Conservation (phyloP, 169 alveolate genomes). For the Eimeria maxima region DNA sequence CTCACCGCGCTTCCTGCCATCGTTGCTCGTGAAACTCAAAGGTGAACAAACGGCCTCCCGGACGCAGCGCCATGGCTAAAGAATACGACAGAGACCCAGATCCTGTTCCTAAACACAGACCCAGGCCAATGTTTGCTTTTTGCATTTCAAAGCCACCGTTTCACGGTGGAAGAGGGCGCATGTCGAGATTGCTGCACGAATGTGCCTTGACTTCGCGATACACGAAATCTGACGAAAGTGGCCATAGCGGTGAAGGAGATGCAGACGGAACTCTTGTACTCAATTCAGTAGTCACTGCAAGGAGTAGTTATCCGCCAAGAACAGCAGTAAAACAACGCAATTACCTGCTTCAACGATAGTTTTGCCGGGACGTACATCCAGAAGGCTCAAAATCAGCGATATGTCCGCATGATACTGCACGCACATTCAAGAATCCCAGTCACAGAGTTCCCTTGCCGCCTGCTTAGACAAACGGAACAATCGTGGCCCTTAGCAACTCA, state of each 20-base stretch:
- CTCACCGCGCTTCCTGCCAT: conserved; percentile 88
- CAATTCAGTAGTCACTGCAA: neutral
- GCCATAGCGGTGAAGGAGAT: neutral
- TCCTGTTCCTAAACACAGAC: conserved; percentile 87
- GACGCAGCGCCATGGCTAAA: conserved; percentile 87
- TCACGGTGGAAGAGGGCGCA: neutral
- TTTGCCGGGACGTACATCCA: conserved; percentile 90
- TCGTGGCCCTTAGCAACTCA: conserved; percentile 80
- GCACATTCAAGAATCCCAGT: neutral
- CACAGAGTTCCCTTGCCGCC: neutral
- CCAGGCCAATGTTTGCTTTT: too few species aligned
- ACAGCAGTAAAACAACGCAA: neutral
- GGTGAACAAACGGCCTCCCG: conserved; percentile 90
- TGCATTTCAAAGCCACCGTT: neutral
- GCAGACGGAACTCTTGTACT: neutral
- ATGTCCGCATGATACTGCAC: conserved; percentile 90
- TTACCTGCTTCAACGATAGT: conserved; percentile 90
- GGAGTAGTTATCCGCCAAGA: neutral
- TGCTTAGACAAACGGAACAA: neutral
- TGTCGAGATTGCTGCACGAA: neutral
- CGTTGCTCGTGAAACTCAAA: conserved; percentile 90
- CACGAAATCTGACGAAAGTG: neutral
- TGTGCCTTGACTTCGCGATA: neutral
- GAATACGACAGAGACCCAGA: conserved; percentile 90
- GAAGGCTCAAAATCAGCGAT: conserved; percentile 88